These are phyloP conservation scores for Mycena galericulata DNA, from an alignment of 768 basidiomycete species.

Conservation along the genomic window DNA sequence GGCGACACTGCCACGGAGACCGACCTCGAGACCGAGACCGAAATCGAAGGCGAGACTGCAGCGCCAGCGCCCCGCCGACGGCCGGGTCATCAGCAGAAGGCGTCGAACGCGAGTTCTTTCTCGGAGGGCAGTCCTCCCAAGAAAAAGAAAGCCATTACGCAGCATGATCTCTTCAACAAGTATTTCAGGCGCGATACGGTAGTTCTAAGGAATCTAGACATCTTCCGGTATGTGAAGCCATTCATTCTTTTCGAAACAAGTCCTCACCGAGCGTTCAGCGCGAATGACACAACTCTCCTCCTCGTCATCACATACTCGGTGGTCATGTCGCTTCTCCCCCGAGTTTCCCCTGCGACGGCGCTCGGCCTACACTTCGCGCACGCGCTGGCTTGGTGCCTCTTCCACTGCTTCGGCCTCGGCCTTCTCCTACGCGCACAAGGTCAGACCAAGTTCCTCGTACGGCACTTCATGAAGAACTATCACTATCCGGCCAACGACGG, in stretches of 20 bases:
- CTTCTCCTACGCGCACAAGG: conserved; percentile 87
- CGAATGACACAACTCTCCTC: conserved; percentile 86
- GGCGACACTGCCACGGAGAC: conserved; percentile 82
- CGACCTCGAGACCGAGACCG: conserved; percentile 72
- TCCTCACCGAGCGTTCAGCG: conserved; percentile 57
- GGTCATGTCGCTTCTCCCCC: conserved; percentile 69
- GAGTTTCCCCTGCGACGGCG: conserved; percentile 57
- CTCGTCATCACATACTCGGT: conserved; percentile 79
- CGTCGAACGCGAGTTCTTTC: conserved; percentile 50
- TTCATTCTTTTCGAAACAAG: conserved; percentile 34
- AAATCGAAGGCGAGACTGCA: conserved; percentile 57
- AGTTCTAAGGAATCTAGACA: conserved; percentile 83
- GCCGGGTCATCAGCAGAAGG: conserved; percentile 37
- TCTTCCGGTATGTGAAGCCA: conserved; percentile 73
- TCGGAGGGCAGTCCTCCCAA: conserved; percentile 39
- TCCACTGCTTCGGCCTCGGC: conserved; percentile 92
- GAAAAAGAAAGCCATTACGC: conserved; percentile 60
- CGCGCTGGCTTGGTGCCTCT: conserved; percentile 85
- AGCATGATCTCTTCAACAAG: conserved; percentile 90
- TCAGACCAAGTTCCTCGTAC: conserved; percentile 87
- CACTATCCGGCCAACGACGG: conserved; percentile 82
- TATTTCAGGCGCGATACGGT: conserved; percentile 94
- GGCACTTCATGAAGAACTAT: conserved; percentile 96
- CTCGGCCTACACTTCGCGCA: conserved; percentile 84
- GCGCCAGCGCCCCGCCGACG: conserved; percentile 9